phyloP scores from a whole-genome alignment of 1,139 yeast genomes.

The Kazachstania sp. region DNA sequence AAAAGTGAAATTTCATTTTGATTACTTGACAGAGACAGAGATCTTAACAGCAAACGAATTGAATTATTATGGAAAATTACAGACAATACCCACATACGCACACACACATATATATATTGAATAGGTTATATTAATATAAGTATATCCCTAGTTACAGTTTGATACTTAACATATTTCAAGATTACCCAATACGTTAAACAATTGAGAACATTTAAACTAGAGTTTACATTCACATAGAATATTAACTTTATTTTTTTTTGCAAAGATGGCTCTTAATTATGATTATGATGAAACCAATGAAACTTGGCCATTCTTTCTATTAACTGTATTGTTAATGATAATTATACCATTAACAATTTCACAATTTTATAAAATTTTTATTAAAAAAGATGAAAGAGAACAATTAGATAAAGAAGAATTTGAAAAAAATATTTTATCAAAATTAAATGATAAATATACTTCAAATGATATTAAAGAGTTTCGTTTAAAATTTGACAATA shows the following conservation, averaged over 20 bases:
- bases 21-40: background rate
- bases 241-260: background rate
- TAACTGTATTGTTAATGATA: conserved; percentile 60
- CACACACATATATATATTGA: too few relatives aligned
- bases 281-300: conserved; percentile 86
- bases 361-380: conserved; percentile 33
- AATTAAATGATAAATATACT: conserved; percentile 30
- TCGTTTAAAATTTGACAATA: conserved; percentile 33
- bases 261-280: conserved; percentile 37
- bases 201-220: too few relatives aligned
- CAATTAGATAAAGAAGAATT: conserved; percentile 10
- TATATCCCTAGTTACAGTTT: too few relatives aligned
- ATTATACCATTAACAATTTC: conserved; percentile 62
- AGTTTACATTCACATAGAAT: too few relatives aligned
- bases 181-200: too few relatives aligned
- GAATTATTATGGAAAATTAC: background rate
- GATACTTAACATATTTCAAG: too few relatives aligned
- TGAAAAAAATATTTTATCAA: conserved; percentile 9
- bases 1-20: too few relatives aligned
- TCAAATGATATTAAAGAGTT: conserved; percentile 37
- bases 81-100: too few relatives aligned
- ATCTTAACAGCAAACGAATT: background rate
- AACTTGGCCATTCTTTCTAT: conserved; percentile 90
- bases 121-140: too few relatives aligned
- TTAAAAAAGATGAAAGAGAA: conserved; percentile 6